phyloP scores from a whole-genome alignment of 2,329 filamentous ascomycete species.

The Chaetomium sp. region DNA sequence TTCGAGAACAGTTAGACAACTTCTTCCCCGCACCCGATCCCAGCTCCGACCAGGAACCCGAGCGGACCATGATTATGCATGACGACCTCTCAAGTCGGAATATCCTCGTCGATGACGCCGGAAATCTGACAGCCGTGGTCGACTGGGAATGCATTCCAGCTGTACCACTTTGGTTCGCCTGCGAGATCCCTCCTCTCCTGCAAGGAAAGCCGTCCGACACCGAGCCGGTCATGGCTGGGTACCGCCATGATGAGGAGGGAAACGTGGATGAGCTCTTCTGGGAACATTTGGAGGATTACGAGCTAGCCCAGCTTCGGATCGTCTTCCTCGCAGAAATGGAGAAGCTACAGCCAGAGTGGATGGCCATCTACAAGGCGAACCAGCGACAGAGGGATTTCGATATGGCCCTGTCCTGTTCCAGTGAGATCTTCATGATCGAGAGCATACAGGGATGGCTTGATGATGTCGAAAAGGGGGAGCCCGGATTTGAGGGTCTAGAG shows the following conservation, averaged over 20 bases:
- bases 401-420: constrained; percentile 4
- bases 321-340: constrained; percentile 1
- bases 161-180: constrained; percentile 16
- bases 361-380: constrained; percentile 4
- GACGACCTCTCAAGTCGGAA: constrained; percentile 34
- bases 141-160: constrained; percentile 35
- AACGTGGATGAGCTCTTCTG: constrained; percentile 1
- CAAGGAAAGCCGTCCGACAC: neutral
- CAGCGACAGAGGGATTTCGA: constrained; percentile 7
- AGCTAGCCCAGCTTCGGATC: constrained; percentile 1
- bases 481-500: neutral
- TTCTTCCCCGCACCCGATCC: constrained; percentile 1
- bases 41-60: constrained; percentile 7
- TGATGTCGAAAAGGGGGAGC: neutral
- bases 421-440: constrained; percentile 1
- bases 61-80: constrained; percentile 30
- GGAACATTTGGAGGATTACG: constrained; percentile 5
- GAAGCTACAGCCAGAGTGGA: constrained; percentile 1
- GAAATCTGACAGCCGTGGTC: constrained; percentile 31
- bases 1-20: constrained; percentile 1
- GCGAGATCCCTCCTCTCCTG: constrained; percentile 3
- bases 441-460: constrained; percentile 2
- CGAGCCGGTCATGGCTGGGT: constrained; percentile 1
- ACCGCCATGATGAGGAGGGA: constrained; percentile 1
- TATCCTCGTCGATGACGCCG: constrained; percentile 33